These are phyloP conservation scores for Chaetomiaceae sp. DNA, from an alignment of 2,329 filamentous ascomycete species.

Conservation along the genomic window DNA sequence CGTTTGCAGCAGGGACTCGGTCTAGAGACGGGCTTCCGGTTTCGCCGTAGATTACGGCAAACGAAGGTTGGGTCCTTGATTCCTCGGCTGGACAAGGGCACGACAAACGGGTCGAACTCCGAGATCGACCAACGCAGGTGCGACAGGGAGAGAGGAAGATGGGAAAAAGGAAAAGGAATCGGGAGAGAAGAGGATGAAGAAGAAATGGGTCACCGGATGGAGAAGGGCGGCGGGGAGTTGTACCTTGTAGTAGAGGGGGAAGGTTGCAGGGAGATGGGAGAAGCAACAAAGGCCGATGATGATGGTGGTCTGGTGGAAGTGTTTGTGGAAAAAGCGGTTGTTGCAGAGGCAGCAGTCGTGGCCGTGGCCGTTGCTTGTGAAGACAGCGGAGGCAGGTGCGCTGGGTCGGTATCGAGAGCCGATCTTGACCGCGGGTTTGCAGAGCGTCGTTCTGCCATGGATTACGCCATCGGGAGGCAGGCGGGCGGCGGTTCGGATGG, in stretches of 20 bases:
- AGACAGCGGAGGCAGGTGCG: constrained; percentile 43
- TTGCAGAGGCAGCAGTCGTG: constrained; percentile 18
- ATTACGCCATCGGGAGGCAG: constrained; percentile 59
- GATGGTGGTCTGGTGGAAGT: neutral
- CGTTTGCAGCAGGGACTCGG: neutral
- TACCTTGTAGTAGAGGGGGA: constrained; percentile 17
- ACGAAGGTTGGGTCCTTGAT: neutral
- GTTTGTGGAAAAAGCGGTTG: constrained; percentile 13
- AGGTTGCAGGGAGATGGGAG: neutral
- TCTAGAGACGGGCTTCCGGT: no score
- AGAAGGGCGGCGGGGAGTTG: neutral
- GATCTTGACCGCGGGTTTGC: constrained; percentile 47
- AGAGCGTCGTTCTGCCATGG: constrained; percentile 61
- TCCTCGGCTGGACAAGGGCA: neutral
- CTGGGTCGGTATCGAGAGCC: constrained; percentile 51
- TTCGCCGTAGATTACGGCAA: no score
- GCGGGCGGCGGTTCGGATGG: constrained; percentile 26
- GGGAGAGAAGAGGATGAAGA: neutral
- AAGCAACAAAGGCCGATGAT: neutral
- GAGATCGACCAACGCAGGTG: neutral
- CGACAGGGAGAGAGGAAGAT: neutral
- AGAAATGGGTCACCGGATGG: neutral
- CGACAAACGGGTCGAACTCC: no score
- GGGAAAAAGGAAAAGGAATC: neutral
- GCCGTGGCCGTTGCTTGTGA: constrained; percentile 24